Percentiles rank a stretch among this genome's conserved stretches.
Conservation (phyloP, 2,329 filamentous ascomycete species). For the Aspergillus sergii region DNA sequence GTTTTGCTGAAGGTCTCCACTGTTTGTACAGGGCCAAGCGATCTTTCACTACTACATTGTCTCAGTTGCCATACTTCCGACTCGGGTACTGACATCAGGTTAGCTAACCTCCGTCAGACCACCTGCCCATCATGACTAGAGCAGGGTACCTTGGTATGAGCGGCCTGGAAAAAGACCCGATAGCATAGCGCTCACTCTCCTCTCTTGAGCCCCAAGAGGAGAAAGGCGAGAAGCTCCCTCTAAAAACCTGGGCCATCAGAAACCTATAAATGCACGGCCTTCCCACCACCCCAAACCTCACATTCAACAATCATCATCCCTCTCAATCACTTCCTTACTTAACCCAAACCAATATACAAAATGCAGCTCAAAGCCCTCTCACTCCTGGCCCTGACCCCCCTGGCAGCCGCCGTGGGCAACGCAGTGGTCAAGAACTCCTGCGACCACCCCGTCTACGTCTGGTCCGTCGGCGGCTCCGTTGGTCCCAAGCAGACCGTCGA, state of each 20-base stretch:
- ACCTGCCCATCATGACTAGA: not conserved
- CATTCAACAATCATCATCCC: not conserved
- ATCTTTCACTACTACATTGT: constrained; percentile 19
- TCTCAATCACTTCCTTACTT: not conserved
- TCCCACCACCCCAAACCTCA: not conserved
- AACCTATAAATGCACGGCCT: not conserved
- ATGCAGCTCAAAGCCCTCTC: constrained; percentile 38
- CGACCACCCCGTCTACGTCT: constrained; percentile 39
- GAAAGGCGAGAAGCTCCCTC: not conserved
- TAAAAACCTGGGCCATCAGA: not conserved
- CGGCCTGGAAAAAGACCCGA: not conserved
- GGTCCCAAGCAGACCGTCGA: constrained; percentile 34
- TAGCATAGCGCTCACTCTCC: not conserved
- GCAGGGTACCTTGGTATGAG: not conserved
- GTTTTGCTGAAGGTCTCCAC: not conserved
- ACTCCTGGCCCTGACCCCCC: constrained; percentile 33
- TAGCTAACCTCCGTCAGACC: not conserved
- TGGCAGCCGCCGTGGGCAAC: constrained; percentile 38
- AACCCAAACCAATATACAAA: constrained; percentile 11
- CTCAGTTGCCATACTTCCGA: constrained; percentile 3
- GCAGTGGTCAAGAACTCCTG: constrained; percentile 46
- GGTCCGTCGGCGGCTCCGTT: constrained; percentile 40
- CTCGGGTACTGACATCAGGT: not conserved
- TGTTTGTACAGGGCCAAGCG: constrained; percentile 8
- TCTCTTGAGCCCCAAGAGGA: not conserved